A percentile compares a stretch with the other conserved stretches of the same genome.
phyloP scores from a whole-genome alignment of 176 grass and related monocot species.

The Calamus simplicifolius region DNA sequence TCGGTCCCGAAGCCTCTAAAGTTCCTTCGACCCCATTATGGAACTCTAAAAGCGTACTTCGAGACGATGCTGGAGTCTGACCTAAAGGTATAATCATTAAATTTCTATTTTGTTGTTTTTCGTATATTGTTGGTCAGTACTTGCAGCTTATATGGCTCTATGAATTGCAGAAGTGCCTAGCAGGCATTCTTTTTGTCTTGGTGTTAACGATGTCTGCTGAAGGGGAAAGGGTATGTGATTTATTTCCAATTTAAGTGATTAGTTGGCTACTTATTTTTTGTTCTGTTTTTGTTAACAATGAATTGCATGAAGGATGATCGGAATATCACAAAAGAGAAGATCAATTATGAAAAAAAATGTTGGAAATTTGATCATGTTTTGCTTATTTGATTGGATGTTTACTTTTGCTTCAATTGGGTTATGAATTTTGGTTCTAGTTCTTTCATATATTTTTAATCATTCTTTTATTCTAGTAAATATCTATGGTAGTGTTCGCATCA shows the following conservation, averaged over 20 bases:
- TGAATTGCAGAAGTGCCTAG: constrained; percentile 63
- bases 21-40: constrained; percentile 88
- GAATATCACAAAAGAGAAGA: no score
- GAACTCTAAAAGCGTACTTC: constrained; percentile 66
- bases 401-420: no score
- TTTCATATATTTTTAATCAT: no score
- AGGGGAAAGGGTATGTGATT: constrained; percentile 76
- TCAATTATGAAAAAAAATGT: no score
- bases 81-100: constrained; percentile 43
- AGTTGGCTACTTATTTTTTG: neutral
- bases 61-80: constrained; percentile 72
- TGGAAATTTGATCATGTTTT: no score
- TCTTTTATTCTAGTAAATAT: no score
- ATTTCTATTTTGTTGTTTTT: neutral
- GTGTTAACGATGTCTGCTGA: constrained; percentile 88
- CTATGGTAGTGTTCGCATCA: no score
- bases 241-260: neutral
- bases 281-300: neutral
- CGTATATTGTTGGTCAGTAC: neutral
- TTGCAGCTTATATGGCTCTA: neutral
- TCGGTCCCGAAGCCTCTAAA: constrained; percentile 94
- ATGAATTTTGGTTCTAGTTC: no score
- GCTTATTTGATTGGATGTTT: no score
- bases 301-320: neutral
- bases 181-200: constrained; percentile 77